Conservation (phyloP, 345 rosid species). For the Gossypium longicalyx region DNA sequence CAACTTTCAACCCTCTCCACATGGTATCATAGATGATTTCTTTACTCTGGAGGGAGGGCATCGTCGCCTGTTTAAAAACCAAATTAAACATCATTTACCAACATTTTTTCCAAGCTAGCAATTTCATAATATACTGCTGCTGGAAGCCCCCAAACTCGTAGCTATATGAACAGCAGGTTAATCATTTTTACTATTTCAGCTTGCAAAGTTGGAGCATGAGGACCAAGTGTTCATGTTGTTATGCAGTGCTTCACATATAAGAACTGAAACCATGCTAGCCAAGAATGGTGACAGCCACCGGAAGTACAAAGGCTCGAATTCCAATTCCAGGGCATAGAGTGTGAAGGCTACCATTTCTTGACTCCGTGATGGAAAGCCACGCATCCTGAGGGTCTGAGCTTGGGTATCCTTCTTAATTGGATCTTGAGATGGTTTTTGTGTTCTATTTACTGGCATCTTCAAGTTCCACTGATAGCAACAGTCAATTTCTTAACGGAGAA, state of each 20-base stretch:
- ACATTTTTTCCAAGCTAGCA: neutral
- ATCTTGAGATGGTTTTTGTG: neutral
- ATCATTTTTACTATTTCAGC: too few relatives aligned
- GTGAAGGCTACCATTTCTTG: slow-evolving; percentile 75
- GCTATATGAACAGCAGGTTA: too few relatives aligned
- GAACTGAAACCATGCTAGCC: slow-evolving; percentile 49
- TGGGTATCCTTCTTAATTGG: slow-evolving; percentile 44
- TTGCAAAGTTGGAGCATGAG: neutral
- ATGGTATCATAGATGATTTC: slow-evolving; percentile 49
- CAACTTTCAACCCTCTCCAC: slow-evolving; percentile 61
- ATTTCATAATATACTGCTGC: neutral
- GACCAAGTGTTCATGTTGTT: neutral
- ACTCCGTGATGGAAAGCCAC: slow-evolving; percentile 85
- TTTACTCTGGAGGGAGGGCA: slow-evolving; percentile 55
- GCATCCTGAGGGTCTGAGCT: slow-evolving; percentile 53
- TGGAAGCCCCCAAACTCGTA: neutral
- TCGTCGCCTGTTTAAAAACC: slow-evolving; percentile 43
- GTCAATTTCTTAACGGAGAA: neutral
- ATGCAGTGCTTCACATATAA: neutral
- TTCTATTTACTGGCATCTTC: neutral
- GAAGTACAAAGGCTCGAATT: slow-evolving; percentile 65
- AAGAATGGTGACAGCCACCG: slow-evolving; percentile 63
- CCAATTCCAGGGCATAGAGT: slow-evolving; percentile 78
- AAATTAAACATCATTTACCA: neutral
- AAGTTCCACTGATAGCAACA: neutral